These are phyloP conservation scores for Cercospora sp. DNA, from an alignment of 2,329 filamentous ascomycete genomes.

Conservation along the genomic window DNA sequence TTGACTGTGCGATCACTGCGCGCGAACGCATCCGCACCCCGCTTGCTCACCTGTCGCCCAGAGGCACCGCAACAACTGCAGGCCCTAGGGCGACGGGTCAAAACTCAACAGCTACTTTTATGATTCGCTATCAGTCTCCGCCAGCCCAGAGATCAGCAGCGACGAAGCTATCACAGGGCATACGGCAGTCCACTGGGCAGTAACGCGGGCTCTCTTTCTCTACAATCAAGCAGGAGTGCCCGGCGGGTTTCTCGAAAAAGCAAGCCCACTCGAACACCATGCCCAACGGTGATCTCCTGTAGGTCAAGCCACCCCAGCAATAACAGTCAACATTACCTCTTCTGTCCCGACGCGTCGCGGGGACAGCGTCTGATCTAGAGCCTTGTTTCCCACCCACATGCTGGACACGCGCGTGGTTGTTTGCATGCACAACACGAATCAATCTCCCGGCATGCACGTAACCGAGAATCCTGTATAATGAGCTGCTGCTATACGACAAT, in stretches of 20 bases:
- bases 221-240: not conserved
- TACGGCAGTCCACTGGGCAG: not conserved
- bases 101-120: not conserved
- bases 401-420: slow-evolving; percentile 1
- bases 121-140: not conserved
- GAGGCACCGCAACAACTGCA: not conserved
- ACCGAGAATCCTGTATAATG: slow-evolving; percentile 1
- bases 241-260: not conserved
- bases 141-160: not conserved
- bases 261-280: not conserved
- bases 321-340: not conserved
- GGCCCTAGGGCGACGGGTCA: not conserved
- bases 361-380: not conserved
- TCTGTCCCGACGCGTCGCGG: not conserved
- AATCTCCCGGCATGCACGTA: slow-evolving; percentile 8
- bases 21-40: not conserved
- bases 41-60: not conserved
- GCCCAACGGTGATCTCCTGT: not conserved
- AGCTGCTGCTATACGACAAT: not conserved
- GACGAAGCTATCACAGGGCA: not conserved
- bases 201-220: not conserved
- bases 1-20: not conserved
- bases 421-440: slow-evolving; percentile 6
- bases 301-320: not conserved
- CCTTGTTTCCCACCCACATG: not conserved